Base-by-base conservation (phyloP, 2,329 filamentous ascomycete genomes). In the Aulographum hederae region DNA sequence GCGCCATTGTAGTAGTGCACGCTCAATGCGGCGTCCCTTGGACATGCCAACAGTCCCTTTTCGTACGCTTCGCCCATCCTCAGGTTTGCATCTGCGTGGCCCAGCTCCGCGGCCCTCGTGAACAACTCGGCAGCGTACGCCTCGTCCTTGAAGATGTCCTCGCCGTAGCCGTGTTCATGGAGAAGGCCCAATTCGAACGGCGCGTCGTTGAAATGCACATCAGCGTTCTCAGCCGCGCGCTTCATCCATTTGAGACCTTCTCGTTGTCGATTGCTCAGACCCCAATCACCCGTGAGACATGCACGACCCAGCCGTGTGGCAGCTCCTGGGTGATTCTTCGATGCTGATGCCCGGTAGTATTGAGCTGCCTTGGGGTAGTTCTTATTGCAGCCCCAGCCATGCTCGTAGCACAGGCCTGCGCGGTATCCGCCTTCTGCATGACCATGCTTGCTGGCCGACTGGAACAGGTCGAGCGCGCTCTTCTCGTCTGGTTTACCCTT, bases 221-320 rank as follows among this genome's bases (percentile, higher is more conserved):
- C 89, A 10, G 89, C 84, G 3, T 80, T 72, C 53, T 98, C 89
- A 0, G 82, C 69, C 3, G 85, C 89, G 34, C 91, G 71, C 58
- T 94, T 95, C 45, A 98, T 61, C 89, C 89, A 98, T 52, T 92
- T 94, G 41, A 95, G 61, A 6, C 86, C 89, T 52, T 98, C 89
- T 32, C 80, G 69, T 36, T 78, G 69, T 50, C 80, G 84, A 10
- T 17, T 17, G 42, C 76, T 72, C 14, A 78, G 57, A 18, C 89
- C 89, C 51, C 98, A 72, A 41, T 95, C 85, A 26, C 84, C 84
- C 3, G 74, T 77, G 33, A 98, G 56, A 54, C 86, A 95, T 5
- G 89, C 89, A 48, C 84, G 78, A 26, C 84, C 86, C 32, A 98
- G 69, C 35, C 89, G 76, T 33, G 84, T 80, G 69, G 94, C 93